Base-by-base conservation (phyloP, 73 alveolate species). In the Blepharisma stoltei region DNA sequence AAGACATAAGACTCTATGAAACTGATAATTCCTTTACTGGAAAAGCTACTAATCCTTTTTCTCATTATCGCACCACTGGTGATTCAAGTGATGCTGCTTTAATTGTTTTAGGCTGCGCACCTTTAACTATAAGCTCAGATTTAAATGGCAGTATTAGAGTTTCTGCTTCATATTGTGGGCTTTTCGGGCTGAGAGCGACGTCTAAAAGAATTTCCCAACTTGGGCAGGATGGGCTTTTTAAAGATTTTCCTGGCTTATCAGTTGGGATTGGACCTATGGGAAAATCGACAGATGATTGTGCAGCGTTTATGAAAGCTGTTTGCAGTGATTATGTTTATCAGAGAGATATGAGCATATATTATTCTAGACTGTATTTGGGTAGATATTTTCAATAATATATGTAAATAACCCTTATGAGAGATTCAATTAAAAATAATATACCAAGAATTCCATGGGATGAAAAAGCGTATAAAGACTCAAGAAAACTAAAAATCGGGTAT, bases 21-120 rank as follows among this genome's bases (percentile, higher is more conserved):
- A 65, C 94, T 21, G 84, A 68, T 23, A 92, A 89, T 76, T 27
- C 70, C 44, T 75, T 92, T 21, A 89, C 77, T 76, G 98, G 98
- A 37, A 54, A 78, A 18, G 80, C 95, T 7, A 38, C 41, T 6
- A 85, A 92, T 60, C 98, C 96, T n/a, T 69, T 52, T 65, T 79
- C 86, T 46, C 54, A 78, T 25, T 20, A 49, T 6, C 87, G 98
- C 79, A 54, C 90, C 7, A 78, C 93, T 60, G 98, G 98, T 5
- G 97, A 94, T 14, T 67, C 88, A 14, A 78, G 91, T 18, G 97
- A 90, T 21, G 93, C 90, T 25, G 94, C 83, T 37, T 76, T 90
- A 11, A 79, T 90, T 6, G 91, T 86, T 75, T 50, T 90, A 6
- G 48, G 81, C 45, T 78, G 95, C 54, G 67, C 88, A 18, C 87